These are phyloP conservation scores for Hypoxylon sp. DNA, from an alignment of 2,329 filamentous ascomycete genomes.

Conservation along the genomic window DNA sequence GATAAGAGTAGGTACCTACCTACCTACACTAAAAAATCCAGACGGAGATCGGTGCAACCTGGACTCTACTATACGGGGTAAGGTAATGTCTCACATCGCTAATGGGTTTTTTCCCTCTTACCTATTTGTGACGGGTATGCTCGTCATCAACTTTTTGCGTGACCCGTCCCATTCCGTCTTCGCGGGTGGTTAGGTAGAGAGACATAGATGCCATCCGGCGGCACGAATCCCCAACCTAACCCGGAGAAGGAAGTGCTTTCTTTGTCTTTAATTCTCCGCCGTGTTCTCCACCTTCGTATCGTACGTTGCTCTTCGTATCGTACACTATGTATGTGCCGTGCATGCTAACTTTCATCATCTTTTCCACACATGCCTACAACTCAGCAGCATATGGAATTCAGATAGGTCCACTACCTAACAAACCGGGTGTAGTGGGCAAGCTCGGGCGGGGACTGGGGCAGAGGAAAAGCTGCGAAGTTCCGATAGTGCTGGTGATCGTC, in stretches of 20 bases:
- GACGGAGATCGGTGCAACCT: slow-evolving; percentile 20
- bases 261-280: neutral
- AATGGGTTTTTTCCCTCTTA: too few species aligned
- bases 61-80: slow-evolving; percentile 23
- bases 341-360: slow-evolving; percentile 13
- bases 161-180: neutral
- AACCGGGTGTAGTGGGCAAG: slow-evolving; percentile 22
- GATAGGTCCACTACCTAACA: slow-evolving; percentile 33
- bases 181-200: slow-evolving; percentile 10
- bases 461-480: slow-evolving; percentile 42
- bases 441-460: slow-evolving; percentile 25
- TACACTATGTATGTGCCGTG: slow-evolving; percentile 3
- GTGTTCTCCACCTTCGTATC: slow-evolving; percentile 12
- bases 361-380: neutral
- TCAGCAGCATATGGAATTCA: neutral
- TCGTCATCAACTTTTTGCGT: slow-evolving; percentile 38
- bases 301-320: neutral
- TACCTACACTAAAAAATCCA: slow-evolving; percentile 17
- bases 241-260: neutral
- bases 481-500: slow-evolving; percentile 51
- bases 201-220: neutral
- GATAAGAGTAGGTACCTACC: neutral
- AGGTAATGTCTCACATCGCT: slow-evolving; percentile 36
- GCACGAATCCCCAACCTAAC: neutral
- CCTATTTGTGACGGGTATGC: slow-evolving; percentile 41